Conservation (phyloP, 2,329 filamentous ascomycete species). For the Aquanectria penicillioides region DNA sequence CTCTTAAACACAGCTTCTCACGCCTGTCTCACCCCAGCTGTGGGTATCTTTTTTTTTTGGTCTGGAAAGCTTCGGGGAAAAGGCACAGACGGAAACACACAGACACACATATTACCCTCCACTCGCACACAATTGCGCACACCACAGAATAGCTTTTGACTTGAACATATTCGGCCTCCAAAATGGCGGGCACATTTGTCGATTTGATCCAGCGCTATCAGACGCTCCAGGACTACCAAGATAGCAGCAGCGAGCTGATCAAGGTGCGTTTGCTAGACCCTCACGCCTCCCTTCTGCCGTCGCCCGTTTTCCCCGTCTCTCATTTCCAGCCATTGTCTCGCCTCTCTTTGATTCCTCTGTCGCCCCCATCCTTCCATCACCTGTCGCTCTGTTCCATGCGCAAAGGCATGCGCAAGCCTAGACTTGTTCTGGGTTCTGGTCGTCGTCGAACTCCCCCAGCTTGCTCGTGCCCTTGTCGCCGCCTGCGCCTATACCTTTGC, state of each 20-base stretch:
- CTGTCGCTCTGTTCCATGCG: background rate
- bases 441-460: background rate
- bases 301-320: background rate
- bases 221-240: slow-evolving; percentile 52
- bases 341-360: slow-evolving; percentile 2
- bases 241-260: slow-evolving; percentile 56
- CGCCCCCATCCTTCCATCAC: no score
- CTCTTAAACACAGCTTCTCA: background rate
- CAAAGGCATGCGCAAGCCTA: background rate
- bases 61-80: slow-evolving; percentile 6
- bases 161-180: slow-evolving; percentile 19
- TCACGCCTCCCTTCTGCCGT: slow-evolving; percentile 7
- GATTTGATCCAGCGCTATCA: slow-evolving; percentile 61
- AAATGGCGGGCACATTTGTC: slow-evolving; percentile 47
- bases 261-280: slow-evolving; percentile 55
- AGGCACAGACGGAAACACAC: slow-evolving; percentile 11
- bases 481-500: no score
- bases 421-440: background rate
- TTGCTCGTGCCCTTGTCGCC: background rate
- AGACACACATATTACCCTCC: background rate
- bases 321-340: slow-evolving; percentile 1
- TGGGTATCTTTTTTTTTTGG: slow-evolving; percentile 1
- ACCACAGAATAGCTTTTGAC: background rate
- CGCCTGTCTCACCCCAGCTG: background rate
- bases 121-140: background rate